A percentile compares a stretch with the other conserved stretches of the same genome.
Evolutionary conservation across 2,329 filamentous ascomycete genomes (phyloP).

Genomic region (Clarireedia paspali): DNA sequence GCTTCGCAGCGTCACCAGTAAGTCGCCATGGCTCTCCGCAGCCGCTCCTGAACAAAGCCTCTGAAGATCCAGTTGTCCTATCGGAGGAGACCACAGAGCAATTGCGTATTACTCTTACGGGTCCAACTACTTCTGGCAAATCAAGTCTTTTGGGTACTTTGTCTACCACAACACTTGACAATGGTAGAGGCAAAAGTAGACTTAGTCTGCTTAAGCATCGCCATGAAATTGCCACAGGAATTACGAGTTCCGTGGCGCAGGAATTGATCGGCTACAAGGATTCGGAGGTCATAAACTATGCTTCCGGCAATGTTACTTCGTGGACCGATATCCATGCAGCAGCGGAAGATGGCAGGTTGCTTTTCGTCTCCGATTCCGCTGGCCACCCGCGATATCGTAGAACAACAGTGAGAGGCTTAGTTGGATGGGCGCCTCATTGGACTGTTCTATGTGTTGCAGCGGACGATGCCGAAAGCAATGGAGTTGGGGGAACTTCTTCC

Average conservation of each 20-base stretch:
- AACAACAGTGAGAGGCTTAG: constrained; percentile 80
- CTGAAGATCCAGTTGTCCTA: neutral
- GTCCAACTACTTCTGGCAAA: constrained; percentile 86
- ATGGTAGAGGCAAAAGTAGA: constrained; percentile 83
- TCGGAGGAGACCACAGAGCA: constrained; percentile 45
- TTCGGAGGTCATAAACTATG: constrained; percentile 67
- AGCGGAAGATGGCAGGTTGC: constrained; percentile 64
- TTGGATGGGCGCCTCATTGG: constrained; percentile 96
- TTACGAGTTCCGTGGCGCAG: constrained; percentile 91
- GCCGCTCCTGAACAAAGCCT: neutral
- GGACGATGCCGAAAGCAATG: constrained; percentile 47
- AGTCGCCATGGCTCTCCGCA: constrained; percentile 5
- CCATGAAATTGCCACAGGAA: constrained; percentile 84
- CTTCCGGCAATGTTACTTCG: constrained; percentile 76
- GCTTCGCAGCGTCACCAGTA: neutral
- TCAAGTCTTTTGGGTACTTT: constrained; percentile 84
- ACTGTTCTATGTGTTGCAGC: constrained; percentile 81
- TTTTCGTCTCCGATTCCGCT: constrained; percentile 86
- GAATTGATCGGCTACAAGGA: constrained; percentile 80
- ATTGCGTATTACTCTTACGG: constrained; percentile 77
- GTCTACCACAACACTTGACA: constrained; percentile 81
- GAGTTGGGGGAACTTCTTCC: constrained; percentile 36
- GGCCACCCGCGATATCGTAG: constrained; percentile 84
- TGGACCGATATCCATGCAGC: constrained; percentile 92
- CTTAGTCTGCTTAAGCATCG: constrained; percentile 84